Evolutionary conservation across 768 basidiomycete genomes (phyloP).

Genomic region (Hirschioporus abietinus): DNA sequence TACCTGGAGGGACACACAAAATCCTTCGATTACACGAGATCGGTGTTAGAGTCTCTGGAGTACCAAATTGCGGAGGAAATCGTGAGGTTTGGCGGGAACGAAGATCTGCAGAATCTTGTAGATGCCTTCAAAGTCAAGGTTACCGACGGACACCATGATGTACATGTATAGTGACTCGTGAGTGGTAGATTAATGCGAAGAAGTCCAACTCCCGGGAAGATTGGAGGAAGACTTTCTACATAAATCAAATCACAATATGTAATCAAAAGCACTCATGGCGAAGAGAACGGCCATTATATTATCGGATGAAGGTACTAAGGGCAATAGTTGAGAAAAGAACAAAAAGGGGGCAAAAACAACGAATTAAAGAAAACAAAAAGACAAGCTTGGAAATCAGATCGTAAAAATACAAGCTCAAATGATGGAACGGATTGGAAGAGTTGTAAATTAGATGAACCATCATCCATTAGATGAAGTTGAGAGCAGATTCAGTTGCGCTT

Average conservation of each 20-base stretch:
- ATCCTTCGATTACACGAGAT: conserved; percentile 83
- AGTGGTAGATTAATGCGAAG: neutral
- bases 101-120: conserved; percentile 50
- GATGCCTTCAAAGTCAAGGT: conserved; percentile 20
- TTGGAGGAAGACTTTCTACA: too few species aligned
- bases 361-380: neutral
- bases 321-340: too few species aligned
- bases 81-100: conserved; percentile 70
- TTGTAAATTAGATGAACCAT: too few species aligned
- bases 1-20: conserved; percentile 73
- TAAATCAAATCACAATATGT: too few species aligned
- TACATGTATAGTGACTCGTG: neutral
- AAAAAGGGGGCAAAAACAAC: neutral
- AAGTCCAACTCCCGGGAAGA: too few species aligned
- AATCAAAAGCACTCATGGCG: too few species aligned
- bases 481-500: neutral
- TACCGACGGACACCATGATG: neutral
- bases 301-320: too few species aligned
- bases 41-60: conserved; percentile 63
- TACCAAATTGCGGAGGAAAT: conserved; percentile 67
- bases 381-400: neutral
- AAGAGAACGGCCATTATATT: too few species aligned
- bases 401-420: neutral
- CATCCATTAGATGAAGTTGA: too few species aligned
- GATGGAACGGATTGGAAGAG: too few species aligned